Evolutionary conservation across 2,329 filamentous ascomycete species (phyloP).

Genomic region (Huntiella decipiens): DNA sequence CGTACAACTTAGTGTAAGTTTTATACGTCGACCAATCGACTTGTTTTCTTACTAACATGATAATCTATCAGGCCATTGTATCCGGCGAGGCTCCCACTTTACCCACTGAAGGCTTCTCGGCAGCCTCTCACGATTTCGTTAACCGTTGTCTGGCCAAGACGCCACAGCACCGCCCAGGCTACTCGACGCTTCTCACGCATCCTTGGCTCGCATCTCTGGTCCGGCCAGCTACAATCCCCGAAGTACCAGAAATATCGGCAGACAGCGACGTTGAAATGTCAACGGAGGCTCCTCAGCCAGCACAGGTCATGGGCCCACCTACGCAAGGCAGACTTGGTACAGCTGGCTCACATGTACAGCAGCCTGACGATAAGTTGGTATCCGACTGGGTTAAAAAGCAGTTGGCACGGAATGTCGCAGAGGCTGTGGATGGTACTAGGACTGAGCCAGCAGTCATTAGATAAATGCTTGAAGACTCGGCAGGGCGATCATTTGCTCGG

Average conservation of each 20-base stretch:
- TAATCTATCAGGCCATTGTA: slow-evolving; percentile 60
- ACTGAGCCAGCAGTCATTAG: background rate
- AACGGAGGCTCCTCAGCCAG: too few relatives aligned
- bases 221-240: slow-evolving; percentile 55
- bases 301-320: background rate
- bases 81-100: slow-evolving; percentile 88
- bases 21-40: background rate
- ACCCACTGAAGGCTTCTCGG: slow-evolving; percentile 59
- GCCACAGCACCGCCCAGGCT: slow-evolving; percentile 80
- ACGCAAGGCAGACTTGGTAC: background rate
- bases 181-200: slow-evolving; percentile 73
- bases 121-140: slow-evolving; percentile 71
- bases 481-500: too few relatives aligned
- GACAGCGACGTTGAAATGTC: too few relatives aligned
- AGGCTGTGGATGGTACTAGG: background rate
- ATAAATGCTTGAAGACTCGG: too few relatives aligned
- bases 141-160: slow-evolving; percentile 80
- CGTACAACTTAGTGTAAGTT: slow-evolving; percentile 81
- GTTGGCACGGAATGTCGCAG: slow-evolving; percentile 39
- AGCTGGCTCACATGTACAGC: slow-evolving; percentile 15
- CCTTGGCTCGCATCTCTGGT: slow-evolving; percentile 65
- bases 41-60: slow-evolving; percentile 8
- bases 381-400: slow-evolving; percentile 65
- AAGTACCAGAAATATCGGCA: slow-evolving; percentile 17
- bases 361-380: slow-evolving; percentile 56